These are phyloP conservation scores for Strobilomyces confusus DNA, from an alignment of 768 basidiomycete genomes.

Conservation along the genomic window DNA sequence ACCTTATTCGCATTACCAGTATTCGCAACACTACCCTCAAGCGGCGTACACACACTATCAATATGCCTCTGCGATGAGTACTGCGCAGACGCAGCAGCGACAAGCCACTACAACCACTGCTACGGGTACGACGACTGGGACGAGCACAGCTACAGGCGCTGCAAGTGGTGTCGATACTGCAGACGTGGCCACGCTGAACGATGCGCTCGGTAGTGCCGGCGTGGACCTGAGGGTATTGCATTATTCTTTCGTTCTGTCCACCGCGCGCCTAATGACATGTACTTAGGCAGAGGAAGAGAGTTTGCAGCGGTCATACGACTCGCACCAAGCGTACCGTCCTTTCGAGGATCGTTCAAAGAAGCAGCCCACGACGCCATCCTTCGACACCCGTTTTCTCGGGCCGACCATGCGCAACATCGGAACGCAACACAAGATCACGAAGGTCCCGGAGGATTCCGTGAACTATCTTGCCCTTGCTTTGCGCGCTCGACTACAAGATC, in stretches of 20 bases:
- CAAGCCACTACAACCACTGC: constrained; percentile 13
- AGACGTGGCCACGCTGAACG: constrained; percentile 76
- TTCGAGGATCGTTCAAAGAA: constrained; percentile 79
- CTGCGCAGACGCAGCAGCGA: constrained; percentile 32
- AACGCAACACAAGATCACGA: constrained; percentile 63
- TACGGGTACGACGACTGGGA: constrained; percentile 3
- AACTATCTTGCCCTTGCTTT: constrained; percentile 79
- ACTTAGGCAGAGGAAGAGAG: constrained; percentile 84
- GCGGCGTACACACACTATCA: constrained; percentile 44
- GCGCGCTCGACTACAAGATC: constrained; percentile 67
- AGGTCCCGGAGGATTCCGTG: constrained; percentile 65
- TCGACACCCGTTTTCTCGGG: constrained; percentile 63
- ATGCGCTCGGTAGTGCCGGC: constrained; percentile 82
- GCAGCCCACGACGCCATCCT: constrained; percentile 64
- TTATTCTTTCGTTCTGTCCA: not conserved
- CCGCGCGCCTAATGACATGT: not conserved
- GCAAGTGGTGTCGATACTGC: constrained; percentile 51
- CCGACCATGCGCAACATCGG: constrained; percentile 66
- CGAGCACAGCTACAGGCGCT: constrained; percentile 13
- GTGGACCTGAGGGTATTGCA: constrained; percentile 72
- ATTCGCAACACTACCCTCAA: constrained; percentile 37
- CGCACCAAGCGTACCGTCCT: constrained; percentile 57
- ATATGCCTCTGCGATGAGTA: constrained; percentile 27
- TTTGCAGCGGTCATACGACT: constrained; percentile 62
- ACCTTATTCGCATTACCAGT: constrained; percentile 47